A percentile compares a stretch with the other conserved stretches of the same genome.
Evolutionary conservation across 2,329 filamentous ascomycete genomes (phyloP).

Genomic region (Magnaporthiopsis incrustans): DNA sequence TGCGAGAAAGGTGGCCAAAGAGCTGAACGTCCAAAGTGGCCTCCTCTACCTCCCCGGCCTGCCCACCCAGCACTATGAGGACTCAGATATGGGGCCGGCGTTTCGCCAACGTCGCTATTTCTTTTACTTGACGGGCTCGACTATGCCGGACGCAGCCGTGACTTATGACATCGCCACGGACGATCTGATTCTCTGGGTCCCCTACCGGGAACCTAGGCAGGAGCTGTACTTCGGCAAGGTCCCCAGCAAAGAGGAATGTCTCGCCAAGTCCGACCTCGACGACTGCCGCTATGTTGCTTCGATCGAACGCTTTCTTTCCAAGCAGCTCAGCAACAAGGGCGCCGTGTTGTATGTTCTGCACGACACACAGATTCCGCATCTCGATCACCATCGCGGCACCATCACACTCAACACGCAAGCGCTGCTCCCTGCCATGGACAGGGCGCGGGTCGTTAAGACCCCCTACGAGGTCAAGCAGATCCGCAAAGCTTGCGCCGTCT

Average conservation of each 20-base stretch:
- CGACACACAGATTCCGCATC: slow-evolving; percentile 19
- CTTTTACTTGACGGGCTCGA: slow-evolving; percentile 48
- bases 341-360: slow-evolving; percentile 37
- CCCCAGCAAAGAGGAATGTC: slow-evolving; percentile 53
- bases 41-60: slow-evolving; percentile 50
- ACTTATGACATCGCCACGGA: slow-evolving; percentile 54
- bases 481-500: slow-evolving; percentile 71
- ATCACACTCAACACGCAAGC: slow-evolving; percentile 38
- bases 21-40: slow-evolving; percentile 40
- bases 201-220: slow-evolving; percentile 53
- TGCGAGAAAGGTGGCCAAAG: slow-evolving; percentile 45
- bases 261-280: slow-evolving; percentile 59
- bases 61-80: slow-evolving; percentile 41
- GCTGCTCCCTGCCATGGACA: slow-evolving; percentile 67
- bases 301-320: slow-evolving; percentile 41
- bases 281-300: slow-evolving; percentile 51
- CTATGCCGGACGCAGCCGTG: slow-evolving; percentile 46
- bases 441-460: slow-evolving; percentile 73
- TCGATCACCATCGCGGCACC: slow-evolving; percentile 19
- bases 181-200: slow-evolving; percentile 64
- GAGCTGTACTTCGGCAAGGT: slow-evolving; percentile 57
- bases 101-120: slow-evolving; percentile 55
- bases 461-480: slow-evolving; percentile 80
- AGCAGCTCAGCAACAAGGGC: slow-evolving; percentile 30
- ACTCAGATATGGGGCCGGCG: slow-evolving; percentile 48